Conservation (phyloP, 257 asterid genomes). For the Solanum lycopersicoides region DNA sequence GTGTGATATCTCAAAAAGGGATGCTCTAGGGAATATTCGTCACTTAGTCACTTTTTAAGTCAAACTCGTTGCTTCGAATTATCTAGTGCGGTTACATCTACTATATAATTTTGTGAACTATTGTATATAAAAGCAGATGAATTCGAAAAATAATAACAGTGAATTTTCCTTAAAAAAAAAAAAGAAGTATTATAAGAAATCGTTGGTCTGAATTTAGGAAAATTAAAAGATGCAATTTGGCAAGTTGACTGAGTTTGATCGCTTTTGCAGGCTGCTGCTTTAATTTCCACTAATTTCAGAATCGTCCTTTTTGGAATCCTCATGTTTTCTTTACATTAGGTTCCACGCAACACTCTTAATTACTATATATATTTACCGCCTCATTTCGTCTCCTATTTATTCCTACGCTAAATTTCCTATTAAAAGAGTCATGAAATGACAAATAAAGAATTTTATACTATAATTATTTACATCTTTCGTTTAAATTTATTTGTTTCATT, state of each 20-base stretch:
- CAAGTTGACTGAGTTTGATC: not conserved
- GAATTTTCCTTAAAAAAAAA: not conserved
- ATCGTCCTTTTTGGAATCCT: not conserved
- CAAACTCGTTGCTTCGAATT: rapidly evolving
- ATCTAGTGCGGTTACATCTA: not conserved
- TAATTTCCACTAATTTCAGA: not conserved
- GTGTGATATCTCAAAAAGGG: not conserved
- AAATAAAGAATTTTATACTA: not conserved
- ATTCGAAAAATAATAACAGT: not conserved
- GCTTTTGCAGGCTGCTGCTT: not conserved
- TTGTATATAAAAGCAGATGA: not conserved
- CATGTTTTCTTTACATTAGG: not conserved
- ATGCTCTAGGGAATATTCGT: not conserved
- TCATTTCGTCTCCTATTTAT: not conserved
- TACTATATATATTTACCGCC: not conserved
- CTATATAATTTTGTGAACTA: not conserved
- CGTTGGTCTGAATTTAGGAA: not conserved
- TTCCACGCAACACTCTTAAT: not conserved
- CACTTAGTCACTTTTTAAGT: not conserved
- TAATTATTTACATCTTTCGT: not conserved
- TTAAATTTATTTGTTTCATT: not conserved
- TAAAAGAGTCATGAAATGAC: not conserved
- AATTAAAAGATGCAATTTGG: not conserved
- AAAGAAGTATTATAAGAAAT: not conserved
- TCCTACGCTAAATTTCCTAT: not conserved